Evolutionary conservation across 2,329 filamentous ascomycete species (phyloP).

Genomic region (Fusarium sp.): DNA sequence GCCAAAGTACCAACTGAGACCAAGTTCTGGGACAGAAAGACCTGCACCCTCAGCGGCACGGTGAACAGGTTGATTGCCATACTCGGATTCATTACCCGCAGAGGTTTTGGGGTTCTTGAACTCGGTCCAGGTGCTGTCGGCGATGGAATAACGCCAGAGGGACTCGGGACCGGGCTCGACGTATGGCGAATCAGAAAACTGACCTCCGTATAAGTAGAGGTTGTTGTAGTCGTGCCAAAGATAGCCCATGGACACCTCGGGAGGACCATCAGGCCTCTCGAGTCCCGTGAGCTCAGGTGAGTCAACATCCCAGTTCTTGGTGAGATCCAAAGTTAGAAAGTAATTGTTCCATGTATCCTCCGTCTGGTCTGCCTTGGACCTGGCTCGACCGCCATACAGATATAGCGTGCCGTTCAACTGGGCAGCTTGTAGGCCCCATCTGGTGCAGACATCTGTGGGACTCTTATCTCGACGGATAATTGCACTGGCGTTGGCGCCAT

Average conservation of each 20-base stretch:
- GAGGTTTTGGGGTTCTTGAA: constrained; percentile 71
- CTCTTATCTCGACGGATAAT: constrained; percentile 47
- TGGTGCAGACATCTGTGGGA: constrained; percentile 65
- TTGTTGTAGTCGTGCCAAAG: constrained; percentile 79
- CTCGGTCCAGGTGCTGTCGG: constrained; percentile 70
- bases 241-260: constrained; percentile 78
- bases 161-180: constrained; percentile 69
- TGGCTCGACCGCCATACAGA: constrained; percentile 79
- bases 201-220: constrained; percentile 79
- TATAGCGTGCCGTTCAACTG: constrained; percentile 81
- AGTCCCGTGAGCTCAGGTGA: constrained; percentile 73
- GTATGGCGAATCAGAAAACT: constrained; percentile 74
- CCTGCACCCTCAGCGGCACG: constrained; percentile 80
- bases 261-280: constrained; percentile 74
- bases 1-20: constrained; percentile 82
- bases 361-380: constrained; percentile 66
- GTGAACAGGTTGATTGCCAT: constrained; percentile 68
- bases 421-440: constrained; percentile 77
- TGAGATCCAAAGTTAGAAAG: constrained; percentile 78
- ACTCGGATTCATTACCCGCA: constrained; percentile 71
- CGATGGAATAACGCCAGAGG: constrained; percentile 78
- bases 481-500: constrained; percentile 61
- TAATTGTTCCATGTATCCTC: constrained; percentile 80
- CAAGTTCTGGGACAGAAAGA: constrained; percentile 75
- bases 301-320: constrained; percentile 76